Evolutionary conservation across 768 basidiomycete species (phyloP).

Genomic region (Boletus bicolor): DNA sequence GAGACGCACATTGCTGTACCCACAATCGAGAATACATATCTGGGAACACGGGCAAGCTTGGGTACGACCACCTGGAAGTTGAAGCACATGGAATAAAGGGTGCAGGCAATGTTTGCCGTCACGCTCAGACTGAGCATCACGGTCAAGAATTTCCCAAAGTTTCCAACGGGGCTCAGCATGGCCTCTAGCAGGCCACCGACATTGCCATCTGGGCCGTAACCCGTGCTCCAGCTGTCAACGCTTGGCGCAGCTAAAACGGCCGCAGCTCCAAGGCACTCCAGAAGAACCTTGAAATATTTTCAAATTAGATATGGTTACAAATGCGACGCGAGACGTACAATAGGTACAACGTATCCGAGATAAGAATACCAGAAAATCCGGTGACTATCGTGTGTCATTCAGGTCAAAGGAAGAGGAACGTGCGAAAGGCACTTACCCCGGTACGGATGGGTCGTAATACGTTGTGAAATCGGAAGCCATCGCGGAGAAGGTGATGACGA

Average conservation of each 20-base stretch:
- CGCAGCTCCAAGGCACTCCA: slow-evolving; percentile 64
- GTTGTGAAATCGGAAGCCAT: slow-evolving; percentile 73
- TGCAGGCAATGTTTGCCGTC: slow-evolving; percentile 76
- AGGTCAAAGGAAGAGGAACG: slow-evolving; percentile 1
- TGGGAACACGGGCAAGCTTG: slow-evolving; percentile 52
- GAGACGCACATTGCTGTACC: slow-evolving; percentile 62
- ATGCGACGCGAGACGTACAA: slow-evolving; percentile 40
- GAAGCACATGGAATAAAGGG: slow-evolving; percentile 78
- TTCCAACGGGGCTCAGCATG: slow-evolving; percentile 56
- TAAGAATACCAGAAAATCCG: slow-evolving; percentile 65
- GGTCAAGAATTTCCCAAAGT: slow-evolving; percentile 69
- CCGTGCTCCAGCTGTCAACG: slow-evolving; percentile 54
- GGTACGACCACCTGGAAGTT: slow-evolving; percentile 71
- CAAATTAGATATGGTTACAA: neutral
- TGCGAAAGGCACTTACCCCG: slow-evolving; percentile 42
- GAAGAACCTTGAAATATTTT: slow-evolving; percentile 27
- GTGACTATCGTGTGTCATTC: slow-evolving; percentile 36
- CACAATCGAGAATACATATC: slow-evolving; percentile 66
- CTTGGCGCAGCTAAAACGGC: slow-evolving; percentile 54
- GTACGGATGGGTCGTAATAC: slow-evolving; percentile 58
- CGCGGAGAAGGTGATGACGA: slow-evolving; percentile 59
- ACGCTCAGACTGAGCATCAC: slow-evolving; percentile 75
- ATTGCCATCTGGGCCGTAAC: slow-evolving; percentile 50
- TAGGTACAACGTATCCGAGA: slow-evolving; percentile 58
- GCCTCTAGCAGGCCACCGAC: slow-evolving; percentile 65